Percentiles rank a stretch among this genome's conserved stretches.
Evolutionary conservation across 768 basidiomycete species (phyloP).

Genomic region (Serendipita vermifera): DNA sequence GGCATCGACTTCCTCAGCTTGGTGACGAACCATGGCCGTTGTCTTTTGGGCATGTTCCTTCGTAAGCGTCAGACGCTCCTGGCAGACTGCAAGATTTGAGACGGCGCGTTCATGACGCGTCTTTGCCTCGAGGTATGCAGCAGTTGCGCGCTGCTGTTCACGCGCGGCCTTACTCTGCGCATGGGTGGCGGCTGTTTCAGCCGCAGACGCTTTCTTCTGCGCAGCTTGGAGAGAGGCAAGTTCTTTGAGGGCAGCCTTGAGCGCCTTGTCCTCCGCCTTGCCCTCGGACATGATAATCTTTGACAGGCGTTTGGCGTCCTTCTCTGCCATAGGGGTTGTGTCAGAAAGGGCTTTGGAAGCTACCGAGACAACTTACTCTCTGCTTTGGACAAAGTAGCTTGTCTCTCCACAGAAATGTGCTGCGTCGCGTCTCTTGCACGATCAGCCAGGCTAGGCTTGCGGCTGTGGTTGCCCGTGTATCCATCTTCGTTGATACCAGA

Average conservation of each 20-base stretch:
- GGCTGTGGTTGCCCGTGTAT: neutral
- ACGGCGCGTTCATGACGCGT: neutral
- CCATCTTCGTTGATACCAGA: neutral
- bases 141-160: neutral
- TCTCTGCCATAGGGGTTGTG: conserved; percentile 1
- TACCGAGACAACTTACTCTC: too few relatives aligned
- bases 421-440: neutral
- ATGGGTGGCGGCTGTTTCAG: neutral
- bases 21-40: neutral
- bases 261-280: conserved; percentile 22
- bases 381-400: neutral
- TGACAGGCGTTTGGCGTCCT: conserved; percentile 23
- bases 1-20: conserved; percentile 10
- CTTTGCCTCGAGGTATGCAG: conserved; percentile 4
- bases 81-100: neutral
- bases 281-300: conserved; percentile 26
- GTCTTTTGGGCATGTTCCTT: neutral
- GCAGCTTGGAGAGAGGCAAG: conserved; percentile 23
- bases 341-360: too few relatives aligned
- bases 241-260: conserved; percentile 24
- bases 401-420: neutral
- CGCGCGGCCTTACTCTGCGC: neutral
- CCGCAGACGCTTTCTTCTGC: conserved; percentile 21
- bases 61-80: neutral
- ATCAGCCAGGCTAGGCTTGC: conserved; percentile 3